Percentiles rank a stretch among this genome's conserved stretches.
phyloP scores from a whole-genome alignment of 441 rosid genomes.

The Jatropha multifida region DNA sequence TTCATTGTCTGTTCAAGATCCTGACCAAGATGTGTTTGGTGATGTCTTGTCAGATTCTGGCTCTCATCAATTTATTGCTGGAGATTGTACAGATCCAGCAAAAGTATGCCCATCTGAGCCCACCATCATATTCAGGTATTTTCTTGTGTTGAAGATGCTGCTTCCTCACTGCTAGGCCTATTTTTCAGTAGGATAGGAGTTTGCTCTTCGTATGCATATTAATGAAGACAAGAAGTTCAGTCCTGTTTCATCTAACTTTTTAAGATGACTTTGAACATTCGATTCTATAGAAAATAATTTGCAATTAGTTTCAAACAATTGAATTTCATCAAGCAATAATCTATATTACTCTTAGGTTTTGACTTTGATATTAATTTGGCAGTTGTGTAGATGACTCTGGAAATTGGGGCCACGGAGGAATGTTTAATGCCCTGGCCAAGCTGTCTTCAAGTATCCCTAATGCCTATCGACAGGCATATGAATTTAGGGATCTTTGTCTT shows the following conservation, averaged over 20 bases:
- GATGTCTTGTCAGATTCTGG: constrained; percentile 56
- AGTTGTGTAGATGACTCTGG: constrained; percentile 90
- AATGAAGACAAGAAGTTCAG: background rate
- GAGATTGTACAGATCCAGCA: constrained; percentile 82
- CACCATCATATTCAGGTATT: constrained; percentile 77
- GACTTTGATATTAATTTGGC: constrained; percentile 25
- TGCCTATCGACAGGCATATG: constrained; percentile 64
- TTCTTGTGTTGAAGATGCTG: background rate
- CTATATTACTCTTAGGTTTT: background rate
- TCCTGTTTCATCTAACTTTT: background rate
- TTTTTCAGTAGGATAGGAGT: no score
- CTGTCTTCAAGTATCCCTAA: constrained; percentile 52
- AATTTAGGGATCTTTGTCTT: constrained; percentile 73
- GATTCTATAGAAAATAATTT: background rate
- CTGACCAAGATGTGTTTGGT: constrained; percentile 38
- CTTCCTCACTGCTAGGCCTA: background rate
- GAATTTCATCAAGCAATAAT: background rate
- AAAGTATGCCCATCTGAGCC: constrained; percentile 64
- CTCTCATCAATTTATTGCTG: constrained; percentile 68
- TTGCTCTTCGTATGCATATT: background rate
- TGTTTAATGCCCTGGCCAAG: constrained; percentile 69
- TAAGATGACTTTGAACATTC: constrained; percentile 5
- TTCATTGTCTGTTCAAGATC: constrained; percentile 67
- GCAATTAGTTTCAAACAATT: background rate
- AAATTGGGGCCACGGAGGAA: constrained; percentile 90